phyloP scores from a whole-genome alignment of 768 basidiomycete genomes.

The Chalciporus chontae region DNA sequence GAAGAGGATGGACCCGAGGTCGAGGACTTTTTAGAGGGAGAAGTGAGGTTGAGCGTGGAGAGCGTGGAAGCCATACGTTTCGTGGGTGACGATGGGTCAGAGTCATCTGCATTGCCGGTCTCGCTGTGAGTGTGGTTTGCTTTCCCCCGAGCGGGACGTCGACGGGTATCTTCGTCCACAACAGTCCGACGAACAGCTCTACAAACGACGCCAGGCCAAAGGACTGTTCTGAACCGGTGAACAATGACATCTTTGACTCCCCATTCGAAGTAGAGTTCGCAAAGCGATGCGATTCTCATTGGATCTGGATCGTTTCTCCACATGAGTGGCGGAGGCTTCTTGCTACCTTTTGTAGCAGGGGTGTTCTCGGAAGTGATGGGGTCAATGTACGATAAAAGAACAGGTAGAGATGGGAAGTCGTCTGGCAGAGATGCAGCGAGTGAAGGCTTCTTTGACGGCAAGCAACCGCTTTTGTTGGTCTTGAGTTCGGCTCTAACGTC shows the following conservation, averaged over 20 bases:
- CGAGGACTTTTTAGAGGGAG: constrained; percentile 14
- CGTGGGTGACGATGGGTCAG: constrained; percentile 14
- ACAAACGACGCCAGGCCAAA: constrained; percentile 75
- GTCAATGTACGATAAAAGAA: constrained; percentile 72
- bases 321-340: constrained; percentile 33
- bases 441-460: constrained; percentile 61
- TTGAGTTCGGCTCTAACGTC: constrained; percentile 60
- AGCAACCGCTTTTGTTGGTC: constrained; percentile 60
- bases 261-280: constrained; percentile 92
- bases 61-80: constrained; percentile 11
- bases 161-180: constrained; percentile 42
- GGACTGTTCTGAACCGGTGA: constrained; percentile 77
- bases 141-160: background rate
- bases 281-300: constrained; percentile 67
- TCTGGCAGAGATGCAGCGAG: constrained; percentile 63
- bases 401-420: constrained; percentile 68
- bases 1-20: background rate
- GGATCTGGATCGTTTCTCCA: constrained; percentile 65
- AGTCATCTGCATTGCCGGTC: background rate
- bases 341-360: constrained; percentile 30
- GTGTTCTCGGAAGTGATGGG: constrained; percentile 72
- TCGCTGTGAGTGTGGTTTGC: background rate
- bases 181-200: constrained; percentile 67
- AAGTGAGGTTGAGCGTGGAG: background rate
- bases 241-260: constrained; percentile 79